Evolutionary conservation across 345 rosid genomes (phyloP).

Genomic region (Dipteronia sinensis): DNA sequence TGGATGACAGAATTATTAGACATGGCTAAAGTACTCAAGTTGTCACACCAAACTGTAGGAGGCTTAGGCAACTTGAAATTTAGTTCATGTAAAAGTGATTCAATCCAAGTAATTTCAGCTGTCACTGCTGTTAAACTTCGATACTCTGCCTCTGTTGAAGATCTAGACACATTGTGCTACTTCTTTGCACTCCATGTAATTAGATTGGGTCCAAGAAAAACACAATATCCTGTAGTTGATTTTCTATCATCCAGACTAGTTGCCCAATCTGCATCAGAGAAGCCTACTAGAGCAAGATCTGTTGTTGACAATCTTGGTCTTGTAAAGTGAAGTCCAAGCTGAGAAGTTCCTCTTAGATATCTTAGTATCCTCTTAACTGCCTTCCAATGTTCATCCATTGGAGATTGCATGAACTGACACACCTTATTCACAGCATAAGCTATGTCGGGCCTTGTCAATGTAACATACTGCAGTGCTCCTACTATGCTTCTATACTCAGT

Average conservation of each 20-base stretch:
- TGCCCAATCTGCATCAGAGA: too few species aligned
- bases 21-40: neutral
- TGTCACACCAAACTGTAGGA: neutral
- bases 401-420: conserved; percentile 6
- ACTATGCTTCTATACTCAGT: neutral
- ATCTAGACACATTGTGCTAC: neutral
- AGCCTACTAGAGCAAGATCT: neutral
- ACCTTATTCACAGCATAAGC: too few species aligned
- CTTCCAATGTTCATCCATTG: neutral
- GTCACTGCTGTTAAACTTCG: neutral
- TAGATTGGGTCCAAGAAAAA: neutral
- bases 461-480: neutral
- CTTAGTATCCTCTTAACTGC: neutral
- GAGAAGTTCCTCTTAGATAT: neutral
- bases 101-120: neutral
- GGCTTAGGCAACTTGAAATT: neutral
- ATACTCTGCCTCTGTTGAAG: neutral
- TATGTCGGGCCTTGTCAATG: neutral
- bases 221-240: neutral
- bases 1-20: neutral
- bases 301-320: neutral
- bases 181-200: neutral
- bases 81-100: too few species aligned
- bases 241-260: neutral
- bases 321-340: neutral